Conservation (phyloP, 2,329 filamentous ascomycete species). For the Periconia digitata region DNA sequence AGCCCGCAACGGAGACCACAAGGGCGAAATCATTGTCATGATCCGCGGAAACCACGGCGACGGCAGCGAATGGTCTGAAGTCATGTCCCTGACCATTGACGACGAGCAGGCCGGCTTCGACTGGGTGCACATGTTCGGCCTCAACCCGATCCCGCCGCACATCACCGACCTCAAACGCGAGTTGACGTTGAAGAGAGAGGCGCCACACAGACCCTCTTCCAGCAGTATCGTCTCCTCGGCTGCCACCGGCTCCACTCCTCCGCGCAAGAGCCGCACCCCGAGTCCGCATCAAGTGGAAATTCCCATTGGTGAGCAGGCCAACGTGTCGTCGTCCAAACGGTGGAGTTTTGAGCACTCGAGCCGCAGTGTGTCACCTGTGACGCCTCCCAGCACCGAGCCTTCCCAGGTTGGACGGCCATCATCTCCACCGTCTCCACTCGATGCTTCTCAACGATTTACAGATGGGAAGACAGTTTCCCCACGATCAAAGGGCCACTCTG, state of each 20-base stretch:
- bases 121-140: slow-evolving; percentile 85
- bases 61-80: slow-evolving; percentile 75
- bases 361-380: slow-evolving; percentile 37
- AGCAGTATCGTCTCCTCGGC: slow-evolving; percentile 50
- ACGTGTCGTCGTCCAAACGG: slow-evolving; percentile 45
- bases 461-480: slow-evolving; percentile 6
- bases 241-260: slow-evolving; percentile 33
- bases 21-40: slow-evolving; percentile 81
- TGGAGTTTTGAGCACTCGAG: slow-evolving; percentile 46
- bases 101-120: slow-evolving; percentile 77
- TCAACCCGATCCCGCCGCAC: slow-evolving; percentile 62
- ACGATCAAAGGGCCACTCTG: slow-evolving; percentile 12
- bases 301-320: slow-evolving; percentile 62
- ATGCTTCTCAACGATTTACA: slow-evolving; percentile 2
- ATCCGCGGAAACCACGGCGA: slow-evolving; percentile 69
- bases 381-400: slow-evolving; percentile 41
- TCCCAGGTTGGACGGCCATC: slow-evolving; percentile 15
- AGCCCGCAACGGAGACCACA: slow-evolving; percentile 72
- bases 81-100: slow-evolving; percentile 75
- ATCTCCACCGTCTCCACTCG: slow-evolving; percentile 20
- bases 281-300: slow-evolving; percentile 60
- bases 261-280: slow-evolving; percentile 46
- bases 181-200: slow-evolving; percentile 53
- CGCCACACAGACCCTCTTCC: slow-evolving; percentile 56
- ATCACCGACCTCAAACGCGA: slow-evolving; percentile 52